phyloP scores from a whole-genome alignment of 495 filamentous ascomycete genomes.

The Cenococcum geophilum region DNA sequence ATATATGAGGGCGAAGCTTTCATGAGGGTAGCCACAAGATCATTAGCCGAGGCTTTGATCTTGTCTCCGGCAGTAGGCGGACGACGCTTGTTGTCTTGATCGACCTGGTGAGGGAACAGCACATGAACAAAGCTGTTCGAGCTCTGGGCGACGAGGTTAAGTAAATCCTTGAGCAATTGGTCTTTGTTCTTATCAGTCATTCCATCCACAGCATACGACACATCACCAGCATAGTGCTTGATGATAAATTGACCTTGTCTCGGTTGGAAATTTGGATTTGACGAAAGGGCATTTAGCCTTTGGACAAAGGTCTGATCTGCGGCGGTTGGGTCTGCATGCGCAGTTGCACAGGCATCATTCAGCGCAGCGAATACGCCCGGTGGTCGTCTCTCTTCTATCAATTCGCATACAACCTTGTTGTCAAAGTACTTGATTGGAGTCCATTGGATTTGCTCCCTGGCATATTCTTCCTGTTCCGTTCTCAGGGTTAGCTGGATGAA shows the following conservation, averaged over 20 bases:
- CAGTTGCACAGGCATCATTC: constrained; percentile 96
- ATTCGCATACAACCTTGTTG: constrained; percentile 96
- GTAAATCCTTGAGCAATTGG: constrained; percentile 86
- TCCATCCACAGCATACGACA: constrained; percentile 87
- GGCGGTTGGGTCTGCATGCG: constrained; percentile 87
- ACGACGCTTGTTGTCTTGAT: constrained; percentile 89
- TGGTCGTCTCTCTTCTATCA: constrained; percentile 89
- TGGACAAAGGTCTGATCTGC: constrained; percentile 96
- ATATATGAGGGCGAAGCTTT: constrained; percentile 96
- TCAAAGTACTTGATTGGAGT: constrained; percentile 99
- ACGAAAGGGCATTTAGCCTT: constrained; percentile 76
- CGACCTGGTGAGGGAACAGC: constrained; percentile 87
- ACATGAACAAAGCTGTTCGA: constrained; percentile 77
- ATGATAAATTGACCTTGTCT: constrained; percentile 95
- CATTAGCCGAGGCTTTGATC: constrained; percentile 94
- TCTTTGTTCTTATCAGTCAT: constrained; percentile 99
- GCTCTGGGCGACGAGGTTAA: constrained; percentile 80
- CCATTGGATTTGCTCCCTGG: constrained; percentile 94
- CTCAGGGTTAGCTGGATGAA: constrained; percentile 98
- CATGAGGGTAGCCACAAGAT: constrained; percentile 92
- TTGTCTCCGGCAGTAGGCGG: constrained; percentile 96
- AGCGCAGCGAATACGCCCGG: constrained; percentile 92
- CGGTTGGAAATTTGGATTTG: constrained; percentile 84
- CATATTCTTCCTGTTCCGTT: constrained; percentile 97
- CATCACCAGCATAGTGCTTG: constrained; percentile 98